These are phyloP conservation scores for Alternaria brassicae DNA, from an alignment of 2,329 filamentous ascomycete species.

Conservation along the genomic window DNA sequence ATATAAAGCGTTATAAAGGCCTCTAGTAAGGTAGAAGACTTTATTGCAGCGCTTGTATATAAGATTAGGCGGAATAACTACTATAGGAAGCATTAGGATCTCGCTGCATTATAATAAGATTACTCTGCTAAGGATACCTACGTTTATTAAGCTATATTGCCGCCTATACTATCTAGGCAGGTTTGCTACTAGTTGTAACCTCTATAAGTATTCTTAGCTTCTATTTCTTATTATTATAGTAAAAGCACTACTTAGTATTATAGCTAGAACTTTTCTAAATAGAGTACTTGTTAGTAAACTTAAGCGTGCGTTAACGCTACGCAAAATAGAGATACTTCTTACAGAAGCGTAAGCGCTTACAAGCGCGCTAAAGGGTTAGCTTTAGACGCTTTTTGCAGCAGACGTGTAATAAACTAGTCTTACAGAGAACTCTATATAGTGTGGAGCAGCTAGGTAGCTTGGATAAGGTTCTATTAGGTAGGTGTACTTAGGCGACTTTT, in stretches of 20 bases:
- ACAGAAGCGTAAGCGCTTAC: background rate
- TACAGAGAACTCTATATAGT: conserved; percentile 1
- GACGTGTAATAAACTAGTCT: background rate
- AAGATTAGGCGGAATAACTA: background rate
- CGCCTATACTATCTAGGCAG: background rate
- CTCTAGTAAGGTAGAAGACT: conserved; percentile 11
- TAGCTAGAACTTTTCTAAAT: conserved; percentile 18
- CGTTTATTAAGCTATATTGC: background rate
- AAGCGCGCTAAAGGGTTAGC: background rate
- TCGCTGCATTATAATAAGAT: background rate
- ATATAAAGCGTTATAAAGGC: conserved; percentile 22
- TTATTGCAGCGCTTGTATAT: conserved; percentile 18
- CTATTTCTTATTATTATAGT: conserved; percentile 23
- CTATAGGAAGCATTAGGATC: background rate
- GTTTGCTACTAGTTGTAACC: conserved; percentile 4
- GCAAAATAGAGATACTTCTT: background rate
- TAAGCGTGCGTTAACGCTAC: conserved; percentile 3
- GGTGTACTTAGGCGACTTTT: background rate
- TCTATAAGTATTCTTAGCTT: conserved; percentile 20
- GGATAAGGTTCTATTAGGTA: conserved; percentile 1
- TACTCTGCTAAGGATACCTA: background rate
- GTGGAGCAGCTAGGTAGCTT: conserved; percentile 3
- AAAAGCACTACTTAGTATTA: conserved; percentile 18
- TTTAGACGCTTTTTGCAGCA: conserved; percentile 7
- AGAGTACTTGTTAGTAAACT: conserved; percentile 23